These are phyloP conservation scores for Knoxdaviesia capensis DNA, from an alignment of 2,329 filamentous ascomycete genomes.

Conservation along the genomic window DNA sequence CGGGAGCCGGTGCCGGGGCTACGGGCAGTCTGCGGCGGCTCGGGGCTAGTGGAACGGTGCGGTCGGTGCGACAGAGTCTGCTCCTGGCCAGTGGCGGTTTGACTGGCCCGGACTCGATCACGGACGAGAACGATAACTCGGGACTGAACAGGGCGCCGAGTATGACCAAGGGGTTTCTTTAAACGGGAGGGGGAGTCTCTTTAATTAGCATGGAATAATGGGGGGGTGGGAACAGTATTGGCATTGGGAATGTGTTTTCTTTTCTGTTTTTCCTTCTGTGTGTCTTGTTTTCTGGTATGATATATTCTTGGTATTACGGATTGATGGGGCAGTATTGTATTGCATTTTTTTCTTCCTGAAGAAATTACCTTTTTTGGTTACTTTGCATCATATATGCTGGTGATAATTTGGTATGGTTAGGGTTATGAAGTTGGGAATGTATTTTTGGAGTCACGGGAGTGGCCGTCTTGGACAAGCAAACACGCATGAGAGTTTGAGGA, in stretches of 20 bases:
- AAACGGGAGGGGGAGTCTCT: constrained; percentile 5
- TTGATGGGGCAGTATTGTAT: neutral
- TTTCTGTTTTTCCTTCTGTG: neutral
- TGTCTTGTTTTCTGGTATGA: neutral
- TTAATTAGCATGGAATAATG: neutral
- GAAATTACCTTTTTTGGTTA: neutral
- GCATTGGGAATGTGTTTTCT: neutral
- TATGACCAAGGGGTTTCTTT: constrained; percentile 63
- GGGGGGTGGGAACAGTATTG: neutral
- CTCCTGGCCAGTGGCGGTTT: too few relatives aligned
- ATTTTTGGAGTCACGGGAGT: neutral
- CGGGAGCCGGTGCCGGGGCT: constrained; percentile 10
- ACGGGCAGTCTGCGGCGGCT: constrained; percentile 26
- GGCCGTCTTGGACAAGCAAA: neutral
- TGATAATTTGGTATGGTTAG: neutral
- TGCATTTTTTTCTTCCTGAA: neutral
- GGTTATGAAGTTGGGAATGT: neutral
- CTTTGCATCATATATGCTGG: neutral
- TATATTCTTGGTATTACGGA: neutral
- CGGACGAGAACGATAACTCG: constrained; percentile 25
- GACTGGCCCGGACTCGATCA: too few relatives aligned
- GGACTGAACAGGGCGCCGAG: constrained; percentile 43
- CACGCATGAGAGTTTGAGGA: neutral
- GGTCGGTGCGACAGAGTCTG: constrained; percentile 6
- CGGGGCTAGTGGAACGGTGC: constrained; percentile 15